A percentile compares a stretch with the other conserved stretches of the same genome.
Evolutionary conservation across 2,329 filamentous ascomycete genomes (phyloP).

Genomic region (Phyllosticta capitalensis): DNA sequence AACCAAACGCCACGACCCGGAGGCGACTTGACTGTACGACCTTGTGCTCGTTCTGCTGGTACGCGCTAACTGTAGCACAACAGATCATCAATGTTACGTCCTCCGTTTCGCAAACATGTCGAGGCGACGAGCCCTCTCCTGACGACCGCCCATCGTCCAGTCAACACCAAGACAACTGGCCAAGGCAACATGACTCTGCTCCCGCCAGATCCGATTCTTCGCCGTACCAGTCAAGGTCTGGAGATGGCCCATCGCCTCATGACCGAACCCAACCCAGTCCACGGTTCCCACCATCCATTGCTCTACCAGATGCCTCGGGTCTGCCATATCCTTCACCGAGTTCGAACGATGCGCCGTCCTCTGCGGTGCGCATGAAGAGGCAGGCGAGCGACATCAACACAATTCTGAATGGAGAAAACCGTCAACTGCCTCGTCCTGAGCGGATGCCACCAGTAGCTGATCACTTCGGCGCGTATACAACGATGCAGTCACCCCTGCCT

Average conservation of each 20-base stretch:
- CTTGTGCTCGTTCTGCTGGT: not conserved
- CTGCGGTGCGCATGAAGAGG: not conserved
- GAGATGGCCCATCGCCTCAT: not conserved
- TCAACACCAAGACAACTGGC: not conserved
- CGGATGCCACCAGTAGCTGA: not conserved
- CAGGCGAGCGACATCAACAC: not conserved
- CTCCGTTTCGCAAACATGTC: constrained; percentile 4
- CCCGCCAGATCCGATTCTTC: not conserved
- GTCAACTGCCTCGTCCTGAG: not conserved
- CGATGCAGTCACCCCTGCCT: not conserved
- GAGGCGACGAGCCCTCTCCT: constrained; percentile 1
- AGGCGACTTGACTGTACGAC: constrained; percentile 7
- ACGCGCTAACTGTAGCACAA: not conserved
- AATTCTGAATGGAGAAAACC: not conserved
- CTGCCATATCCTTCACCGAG: not conserved
- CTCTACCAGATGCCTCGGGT: not conserved
- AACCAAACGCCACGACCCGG: constrained; percentile 6
- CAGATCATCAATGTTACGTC: constrained; percentile 10
- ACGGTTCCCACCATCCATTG: not conserved
- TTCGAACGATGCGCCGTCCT: not conserved
- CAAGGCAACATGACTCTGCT: not conserved
- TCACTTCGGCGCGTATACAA: not conserved
- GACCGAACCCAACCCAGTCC: not conserved
- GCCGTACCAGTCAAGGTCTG: not conserved
- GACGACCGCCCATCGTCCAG: not conserved